phyloP scores from a whole-genome alignment of 2,329 filamentous ascomycete species.

The Macrophomina phaseolina region DNA sequence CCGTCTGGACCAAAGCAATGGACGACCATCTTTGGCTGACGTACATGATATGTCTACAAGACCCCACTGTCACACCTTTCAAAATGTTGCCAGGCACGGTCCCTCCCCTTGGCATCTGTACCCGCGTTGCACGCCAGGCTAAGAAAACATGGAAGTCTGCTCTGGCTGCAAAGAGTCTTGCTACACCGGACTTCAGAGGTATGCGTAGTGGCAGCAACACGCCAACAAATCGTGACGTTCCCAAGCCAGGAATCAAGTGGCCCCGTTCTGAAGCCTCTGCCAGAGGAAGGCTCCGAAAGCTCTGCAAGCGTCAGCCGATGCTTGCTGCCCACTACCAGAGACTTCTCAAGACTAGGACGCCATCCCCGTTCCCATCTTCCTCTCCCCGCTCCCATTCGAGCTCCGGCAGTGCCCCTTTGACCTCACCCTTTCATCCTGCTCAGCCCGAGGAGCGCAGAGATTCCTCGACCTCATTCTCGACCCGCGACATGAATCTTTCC shows the following conservation, averaged over 20 bases:
- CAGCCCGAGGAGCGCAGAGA: slow-evolving; percentile 12
- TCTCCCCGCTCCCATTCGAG: slow-evolving; percentile 36
- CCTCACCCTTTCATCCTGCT: slow-evolving; percentile 16
- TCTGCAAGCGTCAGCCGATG: slow-evolving; percentile 66
- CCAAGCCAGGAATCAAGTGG: slow-evolving; percentile 54
- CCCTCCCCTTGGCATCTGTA: slow-evolving; percentile 68
- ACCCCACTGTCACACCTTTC: slow-evolving; percentile 70
- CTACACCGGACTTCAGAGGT: slow-evolving; percentile 52
- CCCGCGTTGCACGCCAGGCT: slow-evolving; percentile 66
- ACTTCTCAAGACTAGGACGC: slow-evolving; percentile 64
- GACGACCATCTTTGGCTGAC: slow-evolving; percentile 71
- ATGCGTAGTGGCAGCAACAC: slow-evolving; percentile 54
- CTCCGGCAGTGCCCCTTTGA: slow-evolving; percentile 3
- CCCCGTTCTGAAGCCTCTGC: slow-evolving; percentile 65
- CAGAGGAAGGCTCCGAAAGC: slow-evolving; percentile 61
- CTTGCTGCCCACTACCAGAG: slow-evolving; percentile 69
- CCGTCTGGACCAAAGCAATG: slow-evolving; percentile 66
- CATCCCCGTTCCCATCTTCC: slow-evolving; percentile 60
- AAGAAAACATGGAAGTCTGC: slow-evolving; percentile 64
- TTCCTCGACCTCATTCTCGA: slow-evolving; percentile 45
- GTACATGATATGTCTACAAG: slow-evolving; percentile 69
- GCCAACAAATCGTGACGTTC: slow-evolving; percentile 47
- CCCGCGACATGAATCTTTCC: slow-evolving; percentile 57
- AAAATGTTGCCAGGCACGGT: slow-evolving; percentile 69
- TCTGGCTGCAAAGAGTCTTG: slow-evolving; percentile 33